Evolutionary conservation across 2,329 filamentous ascomycete species (phyloP).

Genomic region (Phaeophleospora eucalypticola): DNA sequence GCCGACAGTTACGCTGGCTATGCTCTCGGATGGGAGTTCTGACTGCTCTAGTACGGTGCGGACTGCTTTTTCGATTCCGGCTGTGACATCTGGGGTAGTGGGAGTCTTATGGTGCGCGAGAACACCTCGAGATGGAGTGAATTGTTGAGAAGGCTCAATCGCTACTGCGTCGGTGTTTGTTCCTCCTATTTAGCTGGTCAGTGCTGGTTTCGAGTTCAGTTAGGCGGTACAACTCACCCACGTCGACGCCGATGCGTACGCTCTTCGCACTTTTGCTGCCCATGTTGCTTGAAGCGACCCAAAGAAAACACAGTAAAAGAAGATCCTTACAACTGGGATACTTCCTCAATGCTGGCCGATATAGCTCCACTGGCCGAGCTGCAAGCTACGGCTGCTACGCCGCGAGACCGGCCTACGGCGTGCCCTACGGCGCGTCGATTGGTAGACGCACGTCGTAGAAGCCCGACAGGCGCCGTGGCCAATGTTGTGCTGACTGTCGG

Average conservation of each 20-base stretch:
- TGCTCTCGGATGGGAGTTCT: constrained; percentile 29
- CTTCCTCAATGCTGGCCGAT: not conserved
- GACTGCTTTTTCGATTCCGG: constrained; percentile 40
- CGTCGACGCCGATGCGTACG: constrained; percentile 39
- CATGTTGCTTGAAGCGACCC: not conserved
- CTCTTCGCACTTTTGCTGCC: constrained; percentile 14
- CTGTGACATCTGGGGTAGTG: constrained; percentile 40
- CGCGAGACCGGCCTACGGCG: not conserved
- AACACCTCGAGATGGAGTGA: constrained; percentile 25
- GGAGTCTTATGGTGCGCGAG: constrained; percentile 37
- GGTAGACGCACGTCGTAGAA: too few relatives aligned
- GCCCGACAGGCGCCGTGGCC: not conserved
- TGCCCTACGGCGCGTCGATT: constrained; percentile 7
- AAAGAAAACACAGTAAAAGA: not conserved
- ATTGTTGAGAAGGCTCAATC: constrained; percentile 28
- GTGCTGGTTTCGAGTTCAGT: not conserved
- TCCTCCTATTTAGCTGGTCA: constrained; percentile 12
- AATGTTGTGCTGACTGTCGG: not conserved
- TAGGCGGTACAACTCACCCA: not conserved
- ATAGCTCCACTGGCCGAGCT: constrained; percentile 6
- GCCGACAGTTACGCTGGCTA: constrained; percentile 46
- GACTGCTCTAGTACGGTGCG: constrained; percentile 35
- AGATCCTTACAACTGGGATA: not conserved
- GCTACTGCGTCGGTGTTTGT: constrained; percentile 36
- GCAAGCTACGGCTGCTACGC: constrained; percentile 3